Evolutionary conservation across 2,329 filamentous ascomycete species (phyloP).

Genomic region (Capronia americana): DNA sequence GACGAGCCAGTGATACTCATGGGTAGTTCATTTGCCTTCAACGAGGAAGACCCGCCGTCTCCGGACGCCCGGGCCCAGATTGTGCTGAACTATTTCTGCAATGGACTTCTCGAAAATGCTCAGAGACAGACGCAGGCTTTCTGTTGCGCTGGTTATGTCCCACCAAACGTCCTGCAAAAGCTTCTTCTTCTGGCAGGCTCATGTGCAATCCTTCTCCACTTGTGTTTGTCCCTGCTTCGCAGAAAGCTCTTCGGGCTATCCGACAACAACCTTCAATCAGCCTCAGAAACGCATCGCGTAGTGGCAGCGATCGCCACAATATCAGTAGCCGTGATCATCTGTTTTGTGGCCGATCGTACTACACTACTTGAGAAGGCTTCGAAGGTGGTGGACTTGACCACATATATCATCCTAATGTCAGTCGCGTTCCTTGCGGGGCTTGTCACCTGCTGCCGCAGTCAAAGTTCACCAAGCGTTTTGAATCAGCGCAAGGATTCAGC

Average conservation of each 20-base stretch:
- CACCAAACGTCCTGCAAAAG: conserved; percentile 27
- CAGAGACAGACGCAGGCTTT: conserved; percentile 56
- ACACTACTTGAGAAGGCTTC: conserved; percentile 60
- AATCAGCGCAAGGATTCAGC: conserved; percentile 1
- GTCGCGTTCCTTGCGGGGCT: conserved; percentile 38
- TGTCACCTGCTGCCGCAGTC: conserved; percentile 8
- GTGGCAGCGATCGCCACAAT: conserved; percentile 14
- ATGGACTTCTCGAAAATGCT: conserved; percentile 51
- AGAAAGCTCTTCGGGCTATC: not conserved
- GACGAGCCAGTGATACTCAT: conserved; percentile 53
- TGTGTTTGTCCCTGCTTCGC: conserved; percentile 6
- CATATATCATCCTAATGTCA: conserved; percentile 37
- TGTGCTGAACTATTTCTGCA: conserved; percentile 63
- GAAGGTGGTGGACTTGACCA: conserved; percentile 47
- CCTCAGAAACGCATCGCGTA: not conserved
- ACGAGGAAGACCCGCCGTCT: conserved; percentile 59
- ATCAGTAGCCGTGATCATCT: conserved; percentile 49
- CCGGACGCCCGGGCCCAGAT: conserved; percentile 59
- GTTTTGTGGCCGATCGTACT: conserved; percentile 62
- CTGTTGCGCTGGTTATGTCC: conserved; percentile 59
- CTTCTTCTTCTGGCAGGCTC: conserved; percentile 41
- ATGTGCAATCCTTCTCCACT: conserved; percentile 11
- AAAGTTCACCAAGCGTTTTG: not conserved
- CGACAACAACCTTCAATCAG: not conserved
- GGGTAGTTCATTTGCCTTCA: conserved; percentile 48